Percentiles rank a stretch among this genome's conserved stretches.
These are phyloP conservation scores for Russula vinacea DNA, from an alignment of 768 basidiomycete species.

Conservation along the genomic window DNA sequence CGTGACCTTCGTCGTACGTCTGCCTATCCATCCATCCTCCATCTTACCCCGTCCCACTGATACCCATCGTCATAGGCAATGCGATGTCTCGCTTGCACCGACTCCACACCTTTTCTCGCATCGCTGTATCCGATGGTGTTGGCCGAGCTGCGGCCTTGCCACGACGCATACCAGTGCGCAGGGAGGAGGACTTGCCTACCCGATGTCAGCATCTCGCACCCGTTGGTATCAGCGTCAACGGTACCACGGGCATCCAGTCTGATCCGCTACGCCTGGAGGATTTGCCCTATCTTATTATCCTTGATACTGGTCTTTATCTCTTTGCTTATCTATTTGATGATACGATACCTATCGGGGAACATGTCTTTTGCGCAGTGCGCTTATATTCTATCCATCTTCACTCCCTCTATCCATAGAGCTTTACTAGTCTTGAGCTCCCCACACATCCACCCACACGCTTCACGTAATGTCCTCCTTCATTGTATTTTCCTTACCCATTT, in stretches of 20 bases:
- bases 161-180: conserved; percentile 4
- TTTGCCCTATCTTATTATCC: too few relatives aligned
- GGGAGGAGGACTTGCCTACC: background rate
- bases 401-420: too few relatives aligned
- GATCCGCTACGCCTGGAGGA: background rate
- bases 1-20: conserved; percentile 3
- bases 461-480: too few relatives aligned
- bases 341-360: too few relatives aligned
- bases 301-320: too few relatives aligned
- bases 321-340: too few relatives aligned
- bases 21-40: background rate
- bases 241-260: background rate
- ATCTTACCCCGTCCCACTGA: background rate
- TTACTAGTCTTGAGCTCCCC: too few relatives aligned
- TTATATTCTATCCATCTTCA: too few relatives aligned
- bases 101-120: background rate
- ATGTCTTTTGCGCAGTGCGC: too few relatives aligned
- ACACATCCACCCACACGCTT: too few relatives aligned
- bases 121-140: background rate
- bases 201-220: background rate
- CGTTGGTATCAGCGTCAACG: background rate
- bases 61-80: background rate
- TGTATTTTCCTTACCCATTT: too few relatives aligned
- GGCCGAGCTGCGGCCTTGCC: background rate
- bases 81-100: background rate